These are phyloP conservation scores for Ophiorrhiza pumila DNA, from an alignment of 257 asterid genomes.

Conservation along the genomic window DNA sequence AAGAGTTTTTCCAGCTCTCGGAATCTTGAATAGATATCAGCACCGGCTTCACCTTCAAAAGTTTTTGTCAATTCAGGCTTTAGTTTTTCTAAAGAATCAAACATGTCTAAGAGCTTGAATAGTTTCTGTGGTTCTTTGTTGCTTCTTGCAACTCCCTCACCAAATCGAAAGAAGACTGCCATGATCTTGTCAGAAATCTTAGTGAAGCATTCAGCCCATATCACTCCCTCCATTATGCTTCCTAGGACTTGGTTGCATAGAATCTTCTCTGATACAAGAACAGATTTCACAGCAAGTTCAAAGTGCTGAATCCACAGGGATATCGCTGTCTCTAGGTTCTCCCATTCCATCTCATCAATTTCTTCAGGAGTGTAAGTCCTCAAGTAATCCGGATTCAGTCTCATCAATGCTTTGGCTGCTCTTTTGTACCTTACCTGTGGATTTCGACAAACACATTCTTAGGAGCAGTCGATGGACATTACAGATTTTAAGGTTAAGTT, in stretches of 20 bases:
- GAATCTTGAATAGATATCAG: constrained; percentile 52
- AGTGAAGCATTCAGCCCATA: constrained; percentile 76
- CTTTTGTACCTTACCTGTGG: constrained; percentile 71
- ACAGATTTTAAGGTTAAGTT: too few relatives aligned
- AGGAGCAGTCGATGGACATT: neutral
- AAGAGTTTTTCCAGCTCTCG: constrained; percentile 70
- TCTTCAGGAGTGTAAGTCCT: constrained; percentile 67
- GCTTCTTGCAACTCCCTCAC: constrained; percentile 80
- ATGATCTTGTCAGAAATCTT: constrained; percentile 81
- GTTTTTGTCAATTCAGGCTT: constrained; percentile 42
- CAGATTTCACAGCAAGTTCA: constrained; percentile 45
- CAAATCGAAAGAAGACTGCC: constrained; percentile 92
- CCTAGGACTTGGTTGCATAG: constrained; percentile 57
- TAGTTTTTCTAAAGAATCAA: constrained; percentile 50
- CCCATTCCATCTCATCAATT: constrained; percentile 78
- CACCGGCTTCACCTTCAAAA: constrained; percentile 61
- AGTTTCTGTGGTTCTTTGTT: constrained; percentile 78
- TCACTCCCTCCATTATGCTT: constrained; percentile 38
- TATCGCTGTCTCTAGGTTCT: constrained; percentile 56
- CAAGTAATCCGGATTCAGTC: constrained; percentile 63
- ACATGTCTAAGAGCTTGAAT: constrained; percentile 84
- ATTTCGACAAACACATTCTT: neutral
- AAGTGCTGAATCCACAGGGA: constrained; percentile 77
- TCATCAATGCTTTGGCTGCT: constrained; percentile 83
- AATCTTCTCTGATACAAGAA: constrained; percentile 58